Base-by-base conservation (phyloP, 768 basidiomycete species). In the Agrocybe chaxingu region DNA sequence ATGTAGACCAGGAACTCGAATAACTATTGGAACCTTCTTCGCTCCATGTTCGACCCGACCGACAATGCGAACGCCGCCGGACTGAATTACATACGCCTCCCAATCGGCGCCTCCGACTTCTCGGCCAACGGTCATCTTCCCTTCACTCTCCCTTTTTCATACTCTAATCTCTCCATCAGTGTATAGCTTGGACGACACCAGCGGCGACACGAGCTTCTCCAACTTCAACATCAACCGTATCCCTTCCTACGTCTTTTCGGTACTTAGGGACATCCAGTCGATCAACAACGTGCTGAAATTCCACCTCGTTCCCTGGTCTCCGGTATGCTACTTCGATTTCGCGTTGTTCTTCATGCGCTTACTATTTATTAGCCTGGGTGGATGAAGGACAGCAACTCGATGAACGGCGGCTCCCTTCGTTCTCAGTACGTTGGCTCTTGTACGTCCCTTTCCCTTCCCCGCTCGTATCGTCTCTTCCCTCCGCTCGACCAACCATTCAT, bases 91-190 rank as follows among this genome's bases (percentile, higher is more conserved):
- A 66, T 90, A 43, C 79, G 88, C 8, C 71, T 89, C 35, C 79
- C 87, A 0, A 72, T 90, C 10, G 88, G 88, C 10, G 84, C 88
- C 3, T 78, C 84, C 3, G 88, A 89, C 64, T 89, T 89, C 59
- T 87, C 88, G 8, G 68, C 77, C 3, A 70, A 57, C 3, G 55
- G 86, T 85, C 50, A 40, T 51, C 37, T 19, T 41, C 4, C n/a
- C 38, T 11, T 30, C 11, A 10, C n/a, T 3, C 11, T 13, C n/a
- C n/a, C n/a, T n/a, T n/a, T n/a, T n/a, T n/a, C n/a, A n/a, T n/a
- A n/a, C n/a, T n/a, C n/a, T n/a, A n/a, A n/a, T n/a, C n/a, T n/a
- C n/a, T n/a, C n/a, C n/a, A n/a, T n/a, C n/a, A n/a, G n/a, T n/a
- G n/a, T 89, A 89, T 59, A 87, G 78, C 45, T 77, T 81, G 52